phyloP scores from a whole-genome alignment of 805 yeast genomes.

The Wickerhamiella shivajii region DNA sequence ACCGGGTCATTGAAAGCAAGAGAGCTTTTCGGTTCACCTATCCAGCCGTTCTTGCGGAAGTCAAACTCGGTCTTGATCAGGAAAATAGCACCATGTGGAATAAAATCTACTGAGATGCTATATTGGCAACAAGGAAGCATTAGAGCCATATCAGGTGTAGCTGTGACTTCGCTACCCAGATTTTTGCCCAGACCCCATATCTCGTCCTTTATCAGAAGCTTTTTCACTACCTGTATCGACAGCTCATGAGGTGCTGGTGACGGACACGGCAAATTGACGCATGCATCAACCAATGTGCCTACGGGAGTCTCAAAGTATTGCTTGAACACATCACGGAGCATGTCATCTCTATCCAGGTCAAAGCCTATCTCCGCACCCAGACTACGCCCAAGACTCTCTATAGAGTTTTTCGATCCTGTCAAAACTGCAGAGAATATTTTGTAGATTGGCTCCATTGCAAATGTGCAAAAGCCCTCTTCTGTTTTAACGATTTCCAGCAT shows the following conservation, averaged over 20 bases:
- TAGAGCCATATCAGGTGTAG: conserved; percentile 22
- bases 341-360: conserved; percentile 40
- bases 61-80: conserved; percentile 44
- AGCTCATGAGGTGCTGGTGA: neutral
- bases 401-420: conserved; percentile 30
- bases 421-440: conserved; percentile 52
- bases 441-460: conserved; percentile 67
- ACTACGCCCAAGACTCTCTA: too few relatives aligned
- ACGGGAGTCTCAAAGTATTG: conserved; percentile 37
- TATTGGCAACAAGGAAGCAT: conserved; percentile 59
- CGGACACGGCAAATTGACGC: conserved; percentile 20
- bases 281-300: conserved; percentile 39
- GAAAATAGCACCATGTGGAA: conserved; percentile 54
- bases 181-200: neutral
- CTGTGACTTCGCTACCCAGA: neutral
- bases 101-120: conserved; percentile 36
- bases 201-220: neutral
- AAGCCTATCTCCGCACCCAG: conserved; percentile 12
- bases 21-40: neutral
- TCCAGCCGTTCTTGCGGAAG: conserved; percentile 46
- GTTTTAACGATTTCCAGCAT: conserved; percentile 30
- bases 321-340: conserved; percentile 40
- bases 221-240: neutral
- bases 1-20: conserved; percentile 38
- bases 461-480: conserved; percentile 38